Evolutionary conservation across 2,329 filamentous ascomycete genomes (phyloP).

Genomic region (Nemania serpens): DNA sequence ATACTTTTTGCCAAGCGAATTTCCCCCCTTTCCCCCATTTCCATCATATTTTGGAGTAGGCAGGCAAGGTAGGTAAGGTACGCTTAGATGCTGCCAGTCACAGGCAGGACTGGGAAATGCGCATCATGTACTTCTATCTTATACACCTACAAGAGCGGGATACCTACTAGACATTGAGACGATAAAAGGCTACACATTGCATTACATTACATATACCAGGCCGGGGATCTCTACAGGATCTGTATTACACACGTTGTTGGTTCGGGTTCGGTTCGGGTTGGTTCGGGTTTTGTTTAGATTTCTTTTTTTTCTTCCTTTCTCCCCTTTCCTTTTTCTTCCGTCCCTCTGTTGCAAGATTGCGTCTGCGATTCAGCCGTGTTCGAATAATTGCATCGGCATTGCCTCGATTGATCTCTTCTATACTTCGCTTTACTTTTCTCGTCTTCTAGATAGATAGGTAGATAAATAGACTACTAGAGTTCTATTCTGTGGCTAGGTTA

Average conservation of each 20-base stretch:
- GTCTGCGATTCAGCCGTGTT: too few relatives aligned
- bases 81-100: not conserved
- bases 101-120: constrained; percentile 6
- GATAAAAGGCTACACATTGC: constrained; percentile 15
- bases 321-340: too few relatives aligned
- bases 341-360: too few relatives aligned
- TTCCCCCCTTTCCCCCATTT: not conserved
- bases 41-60: not conserved
- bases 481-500: too few relatives aligned
- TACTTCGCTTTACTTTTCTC: not conserved
- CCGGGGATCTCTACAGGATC: constrained; percentile 15
- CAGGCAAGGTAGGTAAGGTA: too few relatives aligned
- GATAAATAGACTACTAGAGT: too few relatives aligned
- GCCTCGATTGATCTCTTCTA: not conserved
- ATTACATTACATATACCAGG: not conserved
- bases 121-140: not conserved
- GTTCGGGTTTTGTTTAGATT: too few relatives aligned
- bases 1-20: too few relatives aligned
- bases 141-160: constrained; percentile 3
- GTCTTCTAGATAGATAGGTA: not conserved
- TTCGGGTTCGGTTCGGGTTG: too few relatives aligned
- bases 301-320: too few relatives aligned
- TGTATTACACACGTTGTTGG: not conserved
- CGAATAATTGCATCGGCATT: not conserved
- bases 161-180: constrained; percentile 1